phyloP scores from a whole-genome alignment of 2,329 filamentous ascomycete genomes.

The Chrysosporium queenslandicum region DNA sequence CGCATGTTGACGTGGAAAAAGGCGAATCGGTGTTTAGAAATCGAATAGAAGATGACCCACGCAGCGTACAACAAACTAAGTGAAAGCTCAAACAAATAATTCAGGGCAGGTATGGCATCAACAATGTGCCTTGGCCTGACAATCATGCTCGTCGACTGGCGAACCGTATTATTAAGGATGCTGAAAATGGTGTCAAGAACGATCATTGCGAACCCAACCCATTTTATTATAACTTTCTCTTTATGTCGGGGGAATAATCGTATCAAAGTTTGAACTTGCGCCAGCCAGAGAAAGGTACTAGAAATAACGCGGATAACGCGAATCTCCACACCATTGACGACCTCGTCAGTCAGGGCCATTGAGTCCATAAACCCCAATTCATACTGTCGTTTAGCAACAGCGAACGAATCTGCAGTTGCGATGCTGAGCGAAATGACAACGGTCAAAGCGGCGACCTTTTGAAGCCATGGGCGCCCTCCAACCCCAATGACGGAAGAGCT shows the following conservation, averaged over 20 bases:
- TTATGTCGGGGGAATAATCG: slow-evolving; percentile 90
- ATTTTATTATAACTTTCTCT: slow-evolving; percentile 97
- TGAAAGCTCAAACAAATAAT: slow-evolving; percentile 80
- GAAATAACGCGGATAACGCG: slow-evolving; percentile 87
- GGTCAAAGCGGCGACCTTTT: slow-evolving; percentile 58
- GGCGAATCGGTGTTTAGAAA: slow-evolving; percentile 85
- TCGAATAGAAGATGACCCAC: slow-evolving; percentile 85
- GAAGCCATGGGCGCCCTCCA: slow-evolving; percentile 85
- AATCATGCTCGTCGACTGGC: slow-evolving; percentile 33
- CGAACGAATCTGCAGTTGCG: slow-evolving; percentile 83
- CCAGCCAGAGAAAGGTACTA: slow-evolving; percentile 92
- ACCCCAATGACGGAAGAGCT: slow-evolving; percentile 65
- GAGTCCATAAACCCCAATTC: slow-evolving; percentile 69
- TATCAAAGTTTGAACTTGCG: slow-evolving; percentile 92
- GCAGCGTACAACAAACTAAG: slow-evolving; percentile 81
- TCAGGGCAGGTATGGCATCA: slow-evolving; percentile 81
- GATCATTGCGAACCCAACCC: slow-evolving; percentile 91
- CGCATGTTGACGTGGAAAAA: slow-evolving; percentile 87
- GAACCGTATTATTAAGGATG: slow-evolving; percentile 75
- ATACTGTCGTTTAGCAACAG: slow-evolving; percentile 74
- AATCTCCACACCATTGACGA: slow-evolving; percentile 75
- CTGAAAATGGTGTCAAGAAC: slow-evolving; percentile 83
- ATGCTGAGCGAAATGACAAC: slow-evolving; percentile 79
- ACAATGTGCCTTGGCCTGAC: slow-evolving; percentile 63
- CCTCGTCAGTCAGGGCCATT: slow-evolving; percentile 60